Evolutionary conservation across 2,329 filamentous ascomycete genomes (phyloP), one percentile per base, ranked within the genome.

Genomic region (Alternaria angustiovoidea): DNA sequence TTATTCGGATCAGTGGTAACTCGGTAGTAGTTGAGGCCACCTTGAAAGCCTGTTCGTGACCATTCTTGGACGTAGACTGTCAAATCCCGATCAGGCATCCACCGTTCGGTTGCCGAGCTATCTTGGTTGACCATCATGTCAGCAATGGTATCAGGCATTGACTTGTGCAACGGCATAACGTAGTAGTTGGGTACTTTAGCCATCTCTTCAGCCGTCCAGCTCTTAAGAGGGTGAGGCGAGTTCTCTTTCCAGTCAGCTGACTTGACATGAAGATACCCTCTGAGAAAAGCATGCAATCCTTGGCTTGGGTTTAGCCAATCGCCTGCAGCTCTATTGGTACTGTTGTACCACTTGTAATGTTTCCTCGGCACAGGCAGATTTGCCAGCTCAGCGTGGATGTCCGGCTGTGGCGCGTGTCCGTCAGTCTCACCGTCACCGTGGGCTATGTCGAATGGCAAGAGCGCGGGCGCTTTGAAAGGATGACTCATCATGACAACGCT

Each of bases 321-420:
- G 2, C 61, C 34, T 0, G 80, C 81, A 1, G 86, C 86, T 1
- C 71, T 60, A 0, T 80, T 51, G 2, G 82, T 83, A 3, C 85
- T 85, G 67, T 88, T 88, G 74, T 88, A 90, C 84, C 84, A 89
- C 74, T 89, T 89, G 80, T 91, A 91, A 72, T 91, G 88, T 72
- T 91, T 91, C 8, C 86, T 72, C 0, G 88, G 87, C n/a, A 84
- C 81, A 2, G 81, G 73, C 1, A 88, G 80, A 41, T 79, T 78
- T 0, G 84, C 84, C 2, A 91, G 82, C 3, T 84, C 84, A 20
- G 79, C 77, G 58, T 88, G 85, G n/a, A 90, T 83, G 57, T 88
- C 82, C 22, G 70, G 28, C 54, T 70, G 66, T 18, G 63, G 59
- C 8, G 59, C 39, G 2, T 67, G 39, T 7, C 67, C 55, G n/a